Evolutionary conservation across 108 stramenopile genomes (phyloP), one percentile per base, ranked within the genome.

Genomic region (Cyclostephanos tholiformis): DNA sequence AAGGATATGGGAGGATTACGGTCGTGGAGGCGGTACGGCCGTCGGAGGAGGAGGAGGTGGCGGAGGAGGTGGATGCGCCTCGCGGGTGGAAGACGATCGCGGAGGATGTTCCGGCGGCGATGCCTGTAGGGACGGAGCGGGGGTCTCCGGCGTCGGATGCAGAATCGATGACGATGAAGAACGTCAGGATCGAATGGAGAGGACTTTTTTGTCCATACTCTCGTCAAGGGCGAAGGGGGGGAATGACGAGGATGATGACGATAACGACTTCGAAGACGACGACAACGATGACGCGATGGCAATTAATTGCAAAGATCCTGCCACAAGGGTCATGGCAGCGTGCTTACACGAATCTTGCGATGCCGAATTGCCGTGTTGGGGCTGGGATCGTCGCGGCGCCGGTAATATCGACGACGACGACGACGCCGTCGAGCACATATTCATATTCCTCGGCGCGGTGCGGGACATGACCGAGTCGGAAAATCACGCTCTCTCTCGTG

Each of bases 391-490:
- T 57, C 26, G 71, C 36, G 46, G 29, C 56, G 59, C 53, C 23
- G 25, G 48, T 14, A 25, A 10, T n/a, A 32, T 51, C 62, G 49
- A 64, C 52, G 59, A 69, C n/a, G 30, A 72, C 51, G 38, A 27
- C 48, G 19, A 36, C 64, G 17, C 55, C 70, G 13, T 57, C 14
- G 52, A 70, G 26, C 74, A 71, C 30, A 58, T 86, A 7, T 77
- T 80, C 55, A 22, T 92, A 7, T 93, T 93, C 67, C 71, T 90
- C 20, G 89, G 92, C 13, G 92, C 88, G 39, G 89, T 93, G 2
- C 63, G 89, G 3, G 92, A 93, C 60, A 93, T 91, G 89, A 81
- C 80, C 14, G 9, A 69, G 16, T 19, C 58, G 6, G 89, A 92
- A 69, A 79, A 88, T 51, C n/a, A 65, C 11, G 67, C 76, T 27